phyloP scores from a whole-genome alignment of 1,284 basidiomycete genomes.

The Cronartium quercuum region DNA sequence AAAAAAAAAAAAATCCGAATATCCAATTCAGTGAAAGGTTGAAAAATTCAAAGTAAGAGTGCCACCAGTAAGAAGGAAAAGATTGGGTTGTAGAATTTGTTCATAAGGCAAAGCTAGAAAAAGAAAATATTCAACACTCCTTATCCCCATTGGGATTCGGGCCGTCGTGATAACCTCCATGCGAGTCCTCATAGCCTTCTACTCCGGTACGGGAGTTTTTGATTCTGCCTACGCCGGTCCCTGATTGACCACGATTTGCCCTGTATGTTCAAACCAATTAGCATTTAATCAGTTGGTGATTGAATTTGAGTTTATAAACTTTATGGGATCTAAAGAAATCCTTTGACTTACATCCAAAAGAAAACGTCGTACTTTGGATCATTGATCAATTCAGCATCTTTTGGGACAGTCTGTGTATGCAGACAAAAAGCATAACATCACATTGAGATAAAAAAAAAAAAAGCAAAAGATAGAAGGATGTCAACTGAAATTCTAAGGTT shows the following conservation, averaged over 20 bases:
- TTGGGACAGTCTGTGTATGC: slow-evolving; percentile 2
- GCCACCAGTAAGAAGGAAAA: no score
- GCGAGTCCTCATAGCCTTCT: slow-evolving; percentile 21
- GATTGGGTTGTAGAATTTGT: no score
- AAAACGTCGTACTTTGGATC: slow-evolving; percentile 10
- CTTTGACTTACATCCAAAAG: slow-evolving; percentile 27
- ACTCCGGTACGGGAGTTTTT: slow-evolving; percentile 9
- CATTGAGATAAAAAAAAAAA: not conserved
- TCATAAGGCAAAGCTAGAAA: no score
- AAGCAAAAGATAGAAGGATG: not conserved
- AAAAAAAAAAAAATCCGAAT: no score
- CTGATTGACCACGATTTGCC: slow-evolving; percentile 6
- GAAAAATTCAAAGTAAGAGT: no score
- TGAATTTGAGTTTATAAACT: not conserved
- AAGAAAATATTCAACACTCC: no score
- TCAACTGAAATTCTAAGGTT: not conserved
- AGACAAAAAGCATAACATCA: not conserved
- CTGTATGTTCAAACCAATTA: not conserved
- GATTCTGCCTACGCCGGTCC: slow-evolving; percentile 17
- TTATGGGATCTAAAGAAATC: not conserved
- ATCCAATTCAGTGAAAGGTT: no score
- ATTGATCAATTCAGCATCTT: slow-evolving; percentile 5
- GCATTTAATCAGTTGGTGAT: not conserved
- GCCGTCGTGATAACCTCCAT: slow-evolving; percentile 1
- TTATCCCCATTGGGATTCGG: not conserved